Percentiles rank a stretch among this genome's conserved stretches.
These are phyloP conservation scores for Geoglossum glabrum DNA, from an alignment of 495 filamentous ascomycete genomes.

Conservation along the genomic window DNA sequence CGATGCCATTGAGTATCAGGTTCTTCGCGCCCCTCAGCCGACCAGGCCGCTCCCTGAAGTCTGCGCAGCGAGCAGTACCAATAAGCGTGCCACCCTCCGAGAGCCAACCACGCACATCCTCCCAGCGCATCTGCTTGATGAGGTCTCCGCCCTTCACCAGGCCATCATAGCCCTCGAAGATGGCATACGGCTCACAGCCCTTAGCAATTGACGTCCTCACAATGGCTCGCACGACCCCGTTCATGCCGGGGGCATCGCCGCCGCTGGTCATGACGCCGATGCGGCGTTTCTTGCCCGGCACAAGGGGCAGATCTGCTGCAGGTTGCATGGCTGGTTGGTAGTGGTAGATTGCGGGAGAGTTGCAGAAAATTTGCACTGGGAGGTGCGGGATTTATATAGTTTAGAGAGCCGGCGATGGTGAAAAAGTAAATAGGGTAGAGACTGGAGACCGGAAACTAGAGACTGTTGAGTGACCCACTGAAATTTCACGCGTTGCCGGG, in stretches of 20 bases:
- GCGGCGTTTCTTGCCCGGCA: conserved; percentile 35
- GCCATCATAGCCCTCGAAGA: conserved; percentile 94
- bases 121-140: conserved; percentile 76
- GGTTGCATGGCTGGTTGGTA: not conserved
- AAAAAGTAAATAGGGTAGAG: conserved; percentile 1
- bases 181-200: conserved; percentile 69
- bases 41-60: conserved; percentile 71
- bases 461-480: too few species aligned
- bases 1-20: conserved; percentile 77
- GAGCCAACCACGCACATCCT: conserved; percentile 86
- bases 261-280: conserved; percentile 94
- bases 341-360: not conserved
- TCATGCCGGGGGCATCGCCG: conserved; percentile 97
- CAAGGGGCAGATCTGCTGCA: not conserved
- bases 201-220: conserved; percentile 79
- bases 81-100: conserved; percentile 94
- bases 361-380: too few species aligned
- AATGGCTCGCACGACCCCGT: conserved; percentile 79
- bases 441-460: too few species aligned
- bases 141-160: conserved; percentile 74
- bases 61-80: conserved; percentile 78
- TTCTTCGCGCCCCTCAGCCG: conserved; percentile 78
- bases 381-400: not conserved
- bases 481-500: too few species aligned
- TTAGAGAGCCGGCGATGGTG: not conserved